A percentile compares a stretch with the other conserved stretches of the same genome.
phyloP scores from a whole-genome alignment of 225 moss, liverwort and hornwort species.

The Physcomitrellopsis africana region DNA sequence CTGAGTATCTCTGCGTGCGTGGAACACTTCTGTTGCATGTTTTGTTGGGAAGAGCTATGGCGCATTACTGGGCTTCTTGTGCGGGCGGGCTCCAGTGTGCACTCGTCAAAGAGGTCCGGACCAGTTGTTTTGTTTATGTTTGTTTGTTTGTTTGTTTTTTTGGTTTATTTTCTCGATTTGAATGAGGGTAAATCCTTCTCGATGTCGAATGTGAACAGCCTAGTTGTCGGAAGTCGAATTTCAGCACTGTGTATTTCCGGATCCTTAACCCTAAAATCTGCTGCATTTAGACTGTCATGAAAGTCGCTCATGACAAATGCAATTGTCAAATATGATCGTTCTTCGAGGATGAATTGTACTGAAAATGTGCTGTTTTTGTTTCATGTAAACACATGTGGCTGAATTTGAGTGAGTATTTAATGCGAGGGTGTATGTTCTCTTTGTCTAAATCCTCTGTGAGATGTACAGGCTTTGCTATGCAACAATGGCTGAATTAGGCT shows the following conservation, averaged over 20 bases:
- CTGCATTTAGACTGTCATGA: constrained; percentile 27
- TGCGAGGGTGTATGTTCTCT: background rate
- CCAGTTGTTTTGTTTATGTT: background rate
- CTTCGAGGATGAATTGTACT: background rate
- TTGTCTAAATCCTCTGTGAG: background rate
- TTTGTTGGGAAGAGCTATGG: constrained; percentile 23
- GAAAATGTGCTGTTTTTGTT: background rate
- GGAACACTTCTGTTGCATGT: background rate
- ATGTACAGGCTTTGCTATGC: background rate
- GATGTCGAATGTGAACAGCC: constrained; percentile 14
- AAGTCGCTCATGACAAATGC: no score
- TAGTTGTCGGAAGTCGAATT: background rate
- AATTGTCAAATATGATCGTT: background rate
- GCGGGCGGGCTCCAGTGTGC: constrained; percentile 72
- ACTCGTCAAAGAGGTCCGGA: constrained; percentile 58
- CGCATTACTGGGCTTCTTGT: constrained; percentile 84
- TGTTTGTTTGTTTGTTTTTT: background rate
- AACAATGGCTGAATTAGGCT: background rate
- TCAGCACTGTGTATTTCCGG: background rate
- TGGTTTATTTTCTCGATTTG: background rate
- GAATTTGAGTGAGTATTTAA: constrained; percentile 4
- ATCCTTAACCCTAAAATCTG: constrained; percentile 26
- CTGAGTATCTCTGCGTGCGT: background rate
- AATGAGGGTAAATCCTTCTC: background rate
- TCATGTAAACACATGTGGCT: background rate